phyloP scores from a whole-genome alignment of 306 rosid species.

The Fagus sylvatica region DNA sequence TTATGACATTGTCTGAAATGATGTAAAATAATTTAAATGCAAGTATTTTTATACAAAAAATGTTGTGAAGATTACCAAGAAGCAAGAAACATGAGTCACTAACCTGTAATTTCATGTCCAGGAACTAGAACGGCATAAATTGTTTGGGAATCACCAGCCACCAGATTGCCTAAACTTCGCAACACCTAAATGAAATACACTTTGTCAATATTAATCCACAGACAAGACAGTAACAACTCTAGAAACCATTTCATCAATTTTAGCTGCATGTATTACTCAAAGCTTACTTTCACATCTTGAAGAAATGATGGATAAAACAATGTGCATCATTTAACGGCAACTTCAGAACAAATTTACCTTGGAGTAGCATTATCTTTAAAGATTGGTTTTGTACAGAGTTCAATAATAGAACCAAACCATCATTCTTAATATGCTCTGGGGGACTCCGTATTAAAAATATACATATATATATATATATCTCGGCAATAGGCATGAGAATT shows the following conservation, averaged over 20 bases:
- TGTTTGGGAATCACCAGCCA: slow-evolving; percentile 79
- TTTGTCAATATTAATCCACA: slow-evolving; percentile 29
- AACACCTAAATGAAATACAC: slow-evolving; percentile 59
- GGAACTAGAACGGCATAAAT: slow-evolving; percentile 57
- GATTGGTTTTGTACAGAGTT: not conserved
- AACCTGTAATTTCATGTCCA: slow-evolving; percentile 78
- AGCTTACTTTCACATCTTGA: slow-evolving; percentile 2
- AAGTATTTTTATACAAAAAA: slow-evolving; percentile 1
- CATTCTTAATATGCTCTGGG: not conserved
- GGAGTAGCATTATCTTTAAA: no score
- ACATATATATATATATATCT: not conserved
- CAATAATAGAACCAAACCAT: not conserved
- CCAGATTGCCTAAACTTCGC: slow-evolving; percentile 88
- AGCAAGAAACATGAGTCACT: slow-evolving; percentile 36
- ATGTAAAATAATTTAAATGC: not conserved
- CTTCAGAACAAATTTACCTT: no score
- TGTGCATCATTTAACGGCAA: not conserved
- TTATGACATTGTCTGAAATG: slow-evolving; percentile 65
- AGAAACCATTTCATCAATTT: slow-evolving; percentile 3
- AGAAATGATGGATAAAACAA: slow-evolving; percentile 8
- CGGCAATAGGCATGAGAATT: not conserved
- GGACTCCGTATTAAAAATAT: not conserved
- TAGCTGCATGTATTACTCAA: slow-evolving; percentile 3
- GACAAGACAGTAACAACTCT: slow-evolving; percentile 10
- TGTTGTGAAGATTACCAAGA: slow-evolving; percentile 20